These are phyloP conservation scores for Moniliella sp. DNA, from an alignment of 1,284 basidiomycete genomes.

Conservation along the genomic window DNA sequence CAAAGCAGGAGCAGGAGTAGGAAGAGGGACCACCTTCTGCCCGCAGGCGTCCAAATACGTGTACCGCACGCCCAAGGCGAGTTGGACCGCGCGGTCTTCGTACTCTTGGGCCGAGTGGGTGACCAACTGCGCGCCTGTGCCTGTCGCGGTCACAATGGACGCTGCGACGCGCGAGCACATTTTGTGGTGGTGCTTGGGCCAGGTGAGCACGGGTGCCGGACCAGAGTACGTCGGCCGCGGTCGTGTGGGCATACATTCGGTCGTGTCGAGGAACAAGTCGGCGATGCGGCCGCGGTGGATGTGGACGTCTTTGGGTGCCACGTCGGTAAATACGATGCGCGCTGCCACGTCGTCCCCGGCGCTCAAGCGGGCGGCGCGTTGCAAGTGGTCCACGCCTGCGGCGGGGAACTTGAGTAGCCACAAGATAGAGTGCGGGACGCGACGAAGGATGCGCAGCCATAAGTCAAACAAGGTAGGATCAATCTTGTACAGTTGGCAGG, in stretches of 20 bases:
- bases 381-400: constrained; percentile 41
- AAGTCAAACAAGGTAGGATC: constrained; percentile 39
- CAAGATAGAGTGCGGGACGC: constrained; percentile 42
- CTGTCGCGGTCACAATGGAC: constrained; percentile 43
- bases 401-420: constrained; percentile 46
- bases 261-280: constrained; percentile 45
- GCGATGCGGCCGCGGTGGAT: constrained; percentile 42
- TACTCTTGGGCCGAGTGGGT: constrained; percentile 40
- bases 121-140: constrained; percentile 42
- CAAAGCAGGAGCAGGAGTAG: background rate
- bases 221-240: constrained; percentile 46
- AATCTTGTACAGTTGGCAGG: constrained; percentile 42
- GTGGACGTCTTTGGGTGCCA: constrained; percentile 42
- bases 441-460: constrained; percentile 42
- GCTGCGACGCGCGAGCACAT: constrained; percentile 47
- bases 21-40: background rate
- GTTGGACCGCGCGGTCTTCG: constrained; percentile 40
- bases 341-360: constrained; percentile 42
- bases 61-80: constrained; percentile 37
- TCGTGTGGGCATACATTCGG: constrained; percentile 48
- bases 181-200: constrained; percentile 42
- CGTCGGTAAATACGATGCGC: constrained; percentile 44
- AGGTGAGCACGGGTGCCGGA: constrained; percentile 45
- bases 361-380: constrained; percentile 40
- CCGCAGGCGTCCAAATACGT: constrained; percentile 7